These are phyloP conservation scores for Luffa acutangula DNA, from an alignment of 306 rosid species.

Conservation along the genomic window DNA sequence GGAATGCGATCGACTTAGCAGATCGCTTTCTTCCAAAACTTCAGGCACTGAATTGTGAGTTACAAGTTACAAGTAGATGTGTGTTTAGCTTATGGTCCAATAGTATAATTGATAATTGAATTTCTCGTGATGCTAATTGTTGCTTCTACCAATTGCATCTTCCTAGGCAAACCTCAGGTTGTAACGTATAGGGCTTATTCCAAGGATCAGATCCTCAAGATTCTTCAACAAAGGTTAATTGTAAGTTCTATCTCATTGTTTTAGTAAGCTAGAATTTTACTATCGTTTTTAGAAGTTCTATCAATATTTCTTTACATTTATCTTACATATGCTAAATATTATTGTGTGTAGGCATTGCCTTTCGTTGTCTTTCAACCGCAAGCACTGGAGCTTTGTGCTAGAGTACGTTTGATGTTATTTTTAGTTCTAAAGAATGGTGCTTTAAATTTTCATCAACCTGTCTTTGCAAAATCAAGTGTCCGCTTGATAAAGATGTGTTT, in stretches of 20 bases:
- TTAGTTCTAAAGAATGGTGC: background rate
- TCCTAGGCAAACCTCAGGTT: conserved; percentile 67
- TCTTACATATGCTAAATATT: background rate
- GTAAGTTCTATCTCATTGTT: conserved; percentile 29
- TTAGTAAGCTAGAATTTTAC: background rate
- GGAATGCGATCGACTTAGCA: conserved; percentile 87
- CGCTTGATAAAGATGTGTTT: too few species aligned
- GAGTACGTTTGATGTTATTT: conserved; percentile 43
- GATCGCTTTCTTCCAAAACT: conserved; percentile 91
- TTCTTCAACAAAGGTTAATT: conserved; percentile 63
- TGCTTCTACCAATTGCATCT: background rate
- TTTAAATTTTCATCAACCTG: too few species aligned
- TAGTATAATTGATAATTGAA: background rate
- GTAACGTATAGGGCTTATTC: conserved; percentile 71
- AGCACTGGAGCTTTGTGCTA: conserved; percentile 85
- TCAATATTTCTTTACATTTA: background rate
- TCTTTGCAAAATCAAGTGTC: too few species aligned
- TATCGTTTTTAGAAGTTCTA: background rate
- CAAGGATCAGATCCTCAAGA: conserved; percentile 66
- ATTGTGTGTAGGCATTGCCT: conserved; percentile 47
- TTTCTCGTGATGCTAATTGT: background rate
- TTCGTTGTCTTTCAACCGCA: conserved; percentile 53
- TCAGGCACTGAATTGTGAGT: conserved; percentile 80
- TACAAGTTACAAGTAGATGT: conserved; percentile 15
- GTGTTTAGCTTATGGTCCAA: background rate